phyloP scores from a whole-genome alignment of 768 basidiomycete genomes.

The Mycena leptocephala region DNA sequence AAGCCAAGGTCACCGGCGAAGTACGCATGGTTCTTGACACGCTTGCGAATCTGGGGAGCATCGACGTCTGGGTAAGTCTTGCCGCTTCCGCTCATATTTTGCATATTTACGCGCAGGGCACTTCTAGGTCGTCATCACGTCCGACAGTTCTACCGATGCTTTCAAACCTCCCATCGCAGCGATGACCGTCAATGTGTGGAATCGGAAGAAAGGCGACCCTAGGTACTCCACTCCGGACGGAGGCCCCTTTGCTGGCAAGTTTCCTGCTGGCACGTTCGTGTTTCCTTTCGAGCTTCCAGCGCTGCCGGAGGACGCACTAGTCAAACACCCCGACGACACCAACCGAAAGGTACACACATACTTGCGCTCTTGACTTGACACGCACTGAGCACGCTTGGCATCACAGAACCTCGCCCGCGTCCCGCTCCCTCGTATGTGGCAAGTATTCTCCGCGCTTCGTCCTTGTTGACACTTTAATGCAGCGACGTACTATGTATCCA shows the following conservation, averaged over 20 bases:
- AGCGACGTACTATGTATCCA: slow-evolving; percentile 26
- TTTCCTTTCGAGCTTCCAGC: slow-evolving; percentile 33
- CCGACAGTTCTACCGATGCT: slow-evolving; percentile 16
- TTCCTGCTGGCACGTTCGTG: slow-evolving; percentile 27
- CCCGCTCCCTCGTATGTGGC: slow-evolving; percentile 25
- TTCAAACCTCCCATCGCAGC: slow-evolving; percentile 1
- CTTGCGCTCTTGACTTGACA: not conserved
- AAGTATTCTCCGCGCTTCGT: not conserved
- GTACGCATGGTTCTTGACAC: slow-evolving; percentile 25
- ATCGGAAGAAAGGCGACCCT: slow-evolving; percentile 28
- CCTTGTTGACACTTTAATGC: not conserved
- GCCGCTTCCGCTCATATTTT: no score
- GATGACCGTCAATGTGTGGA: slow-evolving; percentile 28
- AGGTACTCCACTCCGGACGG: not conserved
- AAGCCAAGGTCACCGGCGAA: slow-evolving; percentile 27
- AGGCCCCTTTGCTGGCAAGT: slow-evolving; percentile 22
- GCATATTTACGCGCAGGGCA: not conserved
- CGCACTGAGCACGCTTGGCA: not conserved
- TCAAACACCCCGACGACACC: slow-evolving; percentile 22
- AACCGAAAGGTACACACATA: slow-evolving; percentile 5
- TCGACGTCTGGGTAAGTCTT: slow-evolving; percentile 29
- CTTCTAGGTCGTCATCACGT: slow-evolving; percentile 7
- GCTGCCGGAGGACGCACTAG: slow-evolving; percentile 21
- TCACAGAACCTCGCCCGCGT: slow-evolving; percentile 28
- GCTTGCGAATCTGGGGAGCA: slow-evolving; percentile 19